Evolutionary conservation across 176 grass and related monocot species (phyloP).

Genomic region (Oryza meyeriana): DNA sequence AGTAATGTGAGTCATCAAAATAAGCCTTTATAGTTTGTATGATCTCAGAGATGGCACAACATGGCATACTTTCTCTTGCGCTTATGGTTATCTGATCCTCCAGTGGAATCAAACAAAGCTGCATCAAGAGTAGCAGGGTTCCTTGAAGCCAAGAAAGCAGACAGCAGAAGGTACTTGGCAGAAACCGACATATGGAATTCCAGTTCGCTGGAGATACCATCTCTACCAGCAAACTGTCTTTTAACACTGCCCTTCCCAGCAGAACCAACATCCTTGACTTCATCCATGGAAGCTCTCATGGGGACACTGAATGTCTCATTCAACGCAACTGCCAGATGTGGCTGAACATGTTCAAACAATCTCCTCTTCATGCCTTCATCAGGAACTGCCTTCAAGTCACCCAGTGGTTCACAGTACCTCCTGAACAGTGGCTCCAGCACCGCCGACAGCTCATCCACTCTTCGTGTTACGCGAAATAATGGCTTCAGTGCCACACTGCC

Average conservation of each 20-base stretch:
- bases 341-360: slow-evolving; percentile 73
- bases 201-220: slow-evolving; percentile 43
- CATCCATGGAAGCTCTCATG: slow-evolving; percentile 34
- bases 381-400: slow-evolving; percentile 48
- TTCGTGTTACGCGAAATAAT: slow-evolving; percentile 62
- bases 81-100: slow-evolving; percentile 55
- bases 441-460: slow-evolving; percentile 69
- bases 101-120: slow-evolving; percentile 88
- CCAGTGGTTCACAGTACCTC: slow-evolving; percentile 85
- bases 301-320: slow-evolving; percentile 85
- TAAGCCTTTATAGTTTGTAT: background rate
- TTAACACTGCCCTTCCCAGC: slow-evolving; percentile 42
- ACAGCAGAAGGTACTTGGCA: slow-evolving; percentile 81
- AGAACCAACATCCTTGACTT: slow-evolving; percentile 26
- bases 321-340: slow-evolving; percentile 65
- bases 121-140: slow-evolving; percentile 93
- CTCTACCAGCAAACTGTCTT: slow-evolving; percentile 45
- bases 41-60: background rate
- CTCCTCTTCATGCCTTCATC: slow-evolving; percentile 67
- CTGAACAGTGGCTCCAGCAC: slow-evolving; percentile 67
- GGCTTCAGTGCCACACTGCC: slow-evolving; percentile 69
- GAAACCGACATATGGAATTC: slow-evolving; percentile 94
- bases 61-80: slow-evolving; percentile 75
- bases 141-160: slow-evolving; percentile 87
- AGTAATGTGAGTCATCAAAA: slow-evolving; percentile 18